These are phyloP conservation scores for Calonectria multiphialidica DNA, from an alignment of 2,329 filamentous ascomycete species.

Conservation along the genomic window DNA sequence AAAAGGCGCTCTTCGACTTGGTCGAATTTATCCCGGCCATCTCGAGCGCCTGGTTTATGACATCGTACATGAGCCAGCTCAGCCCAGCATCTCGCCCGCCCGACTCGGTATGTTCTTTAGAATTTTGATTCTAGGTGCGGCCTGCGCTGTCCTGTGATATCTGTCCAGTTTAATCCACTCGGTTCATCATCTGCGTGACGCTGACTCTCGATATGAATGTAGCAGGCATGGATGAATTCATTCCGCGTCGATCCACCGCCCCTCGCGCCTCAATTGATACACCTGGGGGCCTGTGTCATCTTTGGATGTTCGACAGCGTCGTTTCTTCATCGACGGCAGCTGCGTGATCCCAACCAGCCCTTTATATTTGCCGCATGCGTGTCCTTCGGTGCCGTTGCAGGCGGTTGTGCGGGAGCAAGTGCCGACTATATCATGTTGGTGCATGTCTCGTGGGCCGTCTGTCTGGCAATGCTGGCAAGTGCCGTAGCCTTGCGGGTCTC, in stretches of 20 bases:
- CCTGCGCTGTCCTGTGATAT: neutral
- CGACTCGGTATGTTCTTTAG: conserved; percentile 32
- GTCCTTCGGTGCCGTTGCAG: conserved; percentile 29
- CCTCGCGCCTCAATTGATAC: conserved; percentile 34
- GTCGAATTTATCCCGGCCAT: conserved; percentile 38
- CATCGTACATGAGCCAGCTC: conserved; percentile 34
- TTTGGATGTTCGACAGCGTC: conserved; percentile 41
- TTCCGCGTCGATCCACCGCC: conserved; percentile 24
- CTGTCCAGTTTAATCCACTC: neutral
- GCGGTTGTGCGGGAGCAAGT: conserved; percentile 34
- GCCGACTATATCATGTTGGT: conserved; percentile 39
- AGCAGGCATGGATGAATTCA: conserved; percentile 31
- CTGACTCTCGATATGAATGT: conserved; percentile 31
- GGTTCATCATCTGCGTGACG: conserved; percentile 9
- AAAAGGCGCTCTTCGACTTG: conserved; percentile 27
- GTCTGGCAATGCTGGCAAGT: conserved; percentile 39
- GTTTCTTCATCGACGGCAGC: conserved; percentile 37
- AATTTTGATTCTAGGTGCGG: conserved; percentile 2
- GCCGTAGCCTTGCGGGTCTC: conserved; percentile 25
- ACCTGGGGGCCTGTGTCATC: conserved; percentile 36
- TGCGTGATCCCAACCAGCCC: conserved; percentile 30
- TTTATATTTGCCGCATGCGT: conserved; percentile 36
- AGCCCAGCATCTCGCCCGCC: conserved; percentile 22
- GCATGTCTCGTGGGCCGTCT: conserved; percentile 41
- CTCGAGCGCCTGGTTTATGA: conserved; percentile 38